phyloP scores from a whole-genome alignment of 1,139 yeast species.

The Candida freyschussii region DNA sequence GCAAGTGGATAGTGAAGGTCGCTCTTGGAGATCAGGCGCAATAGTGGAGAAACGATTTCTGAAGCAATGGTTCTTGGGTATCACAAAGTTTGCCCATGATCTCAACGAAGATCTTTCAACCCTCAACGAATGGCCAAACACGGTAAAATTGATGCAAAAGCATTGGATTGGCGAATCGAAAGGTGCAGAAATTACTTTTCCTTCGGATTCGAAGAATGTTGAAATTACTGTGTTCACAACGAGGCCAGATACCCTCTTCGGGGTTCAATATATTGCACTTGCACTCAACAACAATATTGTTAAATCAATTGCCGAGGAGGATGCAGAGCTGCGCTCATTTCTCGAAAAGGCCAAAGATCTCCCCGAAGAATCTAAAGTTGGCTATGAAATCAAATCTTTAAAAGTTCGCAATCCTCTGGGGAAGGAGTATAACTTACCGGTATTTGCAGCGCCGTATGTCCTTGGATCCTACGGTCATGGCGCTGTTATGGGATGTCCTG shows the following conservation, averaged over 20 bases:
- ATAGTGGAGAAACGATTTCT: conserved; percentile 73
- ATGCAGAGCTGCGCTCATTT: conserved; percentile 42
- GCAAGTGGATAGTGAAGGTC: conserved; percentile 87
- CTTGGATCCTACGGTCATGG: conserved; percentile 79
- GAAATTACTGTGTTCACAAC: conserved; percentile 67
- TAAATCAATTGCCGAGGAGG: conserved; percentile 30
- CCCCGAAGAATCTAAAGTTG: conserved; percentile 56
- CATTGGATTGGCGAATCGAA: conserved; percentile 90
- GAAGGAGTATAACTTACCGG: conserved; percentile 46
- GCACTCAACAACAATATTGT: conserved; percentile 68
- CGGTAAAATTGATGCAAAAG: conserved; percentile 83
- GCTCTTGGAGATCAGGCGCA: conserved; percentile 97
- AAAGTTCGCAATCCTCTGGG: conserved; percentile 59
- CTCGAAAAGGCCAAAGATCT: conserved; percentile 34
- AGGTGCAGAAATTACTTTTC: conserved; percentile 68
- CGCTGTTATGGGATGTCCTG: conserved; percentile 98
- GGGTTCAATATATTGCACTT: conserved; percentile 79
- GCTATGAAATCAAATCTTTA: conserved; percentile 46
- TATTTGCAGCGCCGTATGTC: conserved; percentile 89
- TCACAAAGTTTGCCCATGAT: conserved; percentile 71
- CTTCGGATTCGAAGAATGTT: conserved; percentile 14
- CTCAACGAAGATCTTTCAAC: conserved; percentile 57
- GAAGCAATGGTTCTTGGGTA: conserved; percentile 91
- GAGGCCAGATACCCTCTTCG: conserved; percentile 79
- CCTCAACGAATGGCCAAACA: conserved; percentile 76